These are phyloP conservation scores for Cardamine occulta DNA, from an alignment of 345 rosid genomes.

Conservation along the genomic window DNA sequence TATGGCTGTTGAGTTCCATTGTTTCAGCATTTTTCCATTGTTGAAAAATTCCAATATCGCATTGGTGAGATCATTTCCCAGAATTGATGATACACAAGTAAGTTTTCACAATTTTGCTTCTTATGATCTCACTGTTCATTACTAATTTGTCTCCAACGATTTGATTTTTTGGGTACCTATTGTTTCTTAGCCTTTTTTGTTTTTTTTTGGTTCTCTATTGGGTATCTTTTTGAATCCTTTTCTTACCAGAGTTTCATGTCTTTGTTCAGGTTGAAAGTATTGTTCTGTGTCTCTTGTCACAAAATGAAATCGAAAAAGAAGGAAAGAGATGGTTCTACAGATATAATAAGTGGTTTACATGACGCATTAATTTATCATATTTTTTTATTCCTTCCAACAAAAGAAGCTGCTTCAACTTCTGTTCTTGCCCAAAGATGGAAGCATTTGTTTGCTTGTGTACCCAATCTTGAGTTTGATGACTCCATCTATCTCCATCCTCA, in stretches of 20 bases:
- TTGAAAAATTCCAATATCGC: no score
- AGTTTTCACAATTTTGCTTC: no score
- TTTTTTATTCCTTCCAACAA: not conserved
- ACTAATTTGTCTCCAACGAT: no score
- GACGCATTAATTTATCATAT: not conserved
- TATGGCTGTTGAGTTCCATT: no score
- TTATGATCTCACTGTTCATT: no score
- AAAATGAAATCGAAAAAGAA: not conserved
- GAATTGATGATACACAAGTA: no score
- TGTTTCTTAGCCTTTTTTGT: no score
- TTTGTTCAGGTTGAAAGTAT: not conserved
- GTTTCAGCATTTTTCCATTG: no score
- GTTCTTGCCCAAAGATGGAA: not conserved
- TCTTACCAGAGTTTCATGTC: not conserved
- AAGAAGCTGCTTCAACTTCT: conserved; percentile 8
- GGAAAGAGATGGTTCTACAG: not conserved
- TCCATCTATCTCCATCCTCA: not conserved
- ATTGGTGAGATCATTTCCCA: no score
- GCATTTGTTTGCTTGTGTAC: not conserved
- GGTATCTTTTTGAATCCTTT: no score
- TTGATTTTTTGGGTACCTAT: no score
- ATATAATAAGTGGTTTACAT: not conserved
- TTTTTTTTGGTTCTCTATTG: no score
- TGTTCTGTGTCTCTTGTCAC: not conserved
- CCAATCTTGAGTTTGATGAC: conserved; percentile 2